Base-by-base conservation (phyloP, 2,329 filamentous ascomycete species). In the Nothophoma quercina region DNA sequence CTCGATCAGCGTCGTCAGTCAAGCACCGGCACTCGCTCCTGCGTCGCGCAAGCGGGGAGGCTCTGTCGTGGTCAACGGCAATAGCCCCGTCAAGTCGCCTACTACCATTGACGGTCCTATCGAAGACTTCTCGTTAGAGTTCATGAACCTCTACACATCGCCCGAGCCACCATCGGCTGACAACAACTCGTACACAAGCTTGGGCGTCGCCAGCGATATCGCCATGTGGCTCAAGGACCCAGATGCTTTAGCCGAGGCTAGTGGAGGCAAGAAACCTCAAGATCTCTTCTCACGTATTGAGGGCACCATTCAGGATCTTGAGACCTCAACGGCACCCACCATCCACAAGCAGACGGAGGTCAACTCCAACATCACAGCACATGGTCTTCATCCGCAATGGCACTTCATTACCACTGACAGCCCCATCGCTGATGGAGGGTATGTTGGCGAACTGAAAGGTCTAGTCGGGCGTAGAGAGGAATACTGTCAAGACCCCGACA, bases 191-290 rank as follows among this genome's bases (percentile, higher is more conserved):
- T 93, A 91, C 69, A 87, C 86, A 34, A 91, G 85, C 62, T 83
- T 97, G 9, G 82, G 81, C 28, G 87, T 96, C 28, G 88, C 90
- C 4, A 89, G 89, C 53, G 83, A 87, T 13, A 82, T 96, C 52
- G 88, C 89, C 0, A 79, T 83, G 3, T 98, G 93, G 93, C 81
- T 96, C 21, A 86, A 85, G 51, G 88, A 96, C 55, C 84, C 85
- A 1, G 85, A 87, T 10, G 86, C 85, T 9, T 81, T 96, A 60
- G 82, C 83, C 43, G 77, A 81, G 51, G 89, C 90, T 57, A 85
- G 88, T 1, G 88, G 88, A 32, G 86, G 87, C 18, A 79, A 80
- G 49, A 75, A 75, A 26, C 78, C 80, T 32, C 82, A 84, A 12
- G 88, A 95, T 38, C 86, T 95, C 21, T 93, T 96, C 68, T 87